These are phyloP conservation scores for Annulohypoxylon truncatum DNA, from an alignment of 2,329 filamentous ascomycete species.

Conservation along the genomic window DNA sequence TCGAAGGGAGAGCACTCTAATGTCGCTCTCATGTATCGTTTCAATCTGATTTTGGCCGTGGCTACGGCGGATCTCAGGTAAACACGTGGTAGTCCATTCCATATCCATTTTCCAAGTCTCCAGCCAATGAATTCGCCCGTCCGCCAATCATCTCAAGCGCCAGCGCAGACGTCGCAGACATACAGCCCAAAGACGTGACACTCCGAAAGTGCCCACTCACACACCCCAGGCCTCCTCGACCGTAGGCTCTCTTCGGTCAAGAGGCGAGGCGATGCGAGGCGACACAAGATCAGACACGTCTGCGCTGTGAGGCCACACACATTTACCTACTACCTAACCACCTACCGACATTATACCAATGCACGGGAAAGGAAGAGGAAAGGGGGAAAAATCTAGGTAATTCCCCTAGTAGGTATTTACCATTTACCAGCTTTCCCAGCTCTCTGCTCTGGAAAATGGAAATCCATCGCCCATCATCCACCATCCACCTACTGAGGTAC, in stretches of 20 bases:
- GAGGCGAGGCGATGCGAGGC: conserved; percentile 43
- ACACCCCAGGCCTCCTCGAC: conserved; percentile 39
- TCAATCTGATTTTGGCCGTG: conserved; percentile 44
- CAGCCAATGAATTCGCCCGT: conserved; percentile 30
- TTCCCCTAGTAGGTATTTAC: conserved; percentile 12
- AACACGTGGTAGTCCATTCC: conserved; percentile 45
- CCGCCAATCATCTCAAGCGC: conserved; percentile 42
- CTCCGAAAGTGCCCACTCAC: conserved; percentile 39
- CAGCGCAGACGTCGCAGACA: conserved; percentile 41
- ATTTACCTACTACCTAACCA: conserved; percentile 38
- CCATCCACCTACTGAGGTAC: conserved; percentile 15
- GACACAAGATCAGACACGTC: conserved; percentile 44
- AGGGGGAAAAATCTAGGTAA: not conserved
- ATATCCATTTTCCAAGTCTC: conserved; percentile 35
- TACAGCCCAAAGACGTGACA: conserved; percentile 42
- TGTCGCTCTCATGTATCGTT: conserved; percentile 37
- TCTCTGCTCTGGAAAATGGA: not conserved
- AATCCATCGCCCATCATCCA: not conserved
- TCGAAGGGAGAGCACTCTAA: conserved; percentile 19
- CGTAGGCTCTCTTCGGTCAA: conserved; percentile 42
- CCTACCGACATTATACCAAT: conserved; percentile 35
- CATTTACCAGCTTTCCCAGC: conserved; percentile 13
- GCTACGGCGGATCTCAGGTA: conserved; percentile 46
- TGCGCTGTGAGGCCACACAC: conserved; percentile 41
- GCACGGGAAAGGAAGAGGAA: conserved; percentile 23